Base-by-base conservation (phyloP, 208 protist species). In the Acanthamoeba lenticulata region DNA sequence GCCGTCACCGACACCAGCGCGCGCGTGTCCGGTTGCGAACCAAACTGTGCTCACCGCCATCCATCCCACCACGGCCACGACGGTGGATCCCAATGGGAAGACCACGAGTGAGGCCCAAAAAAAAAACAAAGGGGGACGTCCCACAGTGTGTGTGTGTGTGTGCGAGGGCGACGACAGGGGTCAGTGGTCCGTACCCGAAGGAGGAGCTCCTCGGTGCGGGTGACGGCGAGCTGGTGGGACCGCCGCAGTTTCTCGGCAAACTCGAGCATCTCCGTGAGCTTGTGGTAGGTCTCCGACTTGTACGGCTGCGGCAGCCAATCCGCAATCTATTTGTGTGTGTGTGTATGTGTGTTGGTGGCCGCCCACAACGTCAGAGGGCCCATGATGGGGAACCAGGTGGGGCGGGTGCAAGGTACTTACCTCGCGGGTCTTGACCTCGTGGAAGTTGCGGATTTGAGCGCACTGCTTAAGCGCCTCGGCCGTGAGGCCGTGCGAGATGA, bases 221-320 rank as follows among this genome's bases (percentile, higher is more conserved):
- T 42, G 62, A 93, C 49, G 40, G 89, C 89, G 32, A 93, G 44
- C 65, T 93, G 89, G 2, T 93, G 89, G 40, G 89, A 93, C 38
- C 89, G 89, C 29, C 49, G 42, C 15, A 93, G 89, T 42, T 81
- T 19, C 62, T 74, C 57, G 19, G 17, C 67, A 60, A 93, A 93
- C 36, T 74, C 57, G n/a, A 79, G 15, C 27, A 93, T 44, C 88
- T 93, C 88, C 13, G 36, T 72, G 7, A 93, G 45, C 83, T 93
- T 93, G 36, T 93, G 88, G 60, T 93, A 93, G 62, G 36, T 93
- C 42, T 93, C 42, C 4, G 88, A 93, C 27, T n/a, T 6, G 34
- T 93, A 93, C 29, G 88, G 88, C 62, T 77, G 60, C 17, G 62
- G 27, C 44, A 79, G 42, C 88, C 52, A 93, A 42, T 93, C 88